phyloP scores from a whole-genome alignment of 129 eudicot species.

The Chrysanthemum makinoi region DNA sequence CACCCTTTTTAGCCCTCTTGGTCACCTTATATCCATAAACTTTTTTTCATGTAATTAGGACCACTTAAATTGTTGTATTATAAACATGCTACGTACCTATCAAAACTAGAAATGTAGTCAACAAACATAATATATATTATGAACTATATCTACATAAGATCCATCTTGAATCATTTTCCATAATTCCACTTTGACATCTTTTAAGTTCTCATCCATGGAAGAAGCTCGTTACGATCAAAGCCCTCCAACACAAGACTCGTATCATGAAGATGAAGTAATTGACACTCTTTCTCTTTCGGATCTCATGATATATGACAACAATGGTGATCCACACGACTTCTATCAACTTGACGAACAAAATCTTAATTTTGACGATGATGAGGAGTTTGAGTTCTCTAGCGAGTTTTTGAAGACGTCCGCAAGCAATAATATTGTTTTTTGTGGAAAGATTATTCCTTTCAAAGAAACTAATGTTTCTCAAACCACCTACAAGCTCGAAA shows the following conservation, averaged over 20 bases:
- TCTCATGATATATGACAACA: constrained; percentile 29
- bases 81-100: constrained; percentile 17
- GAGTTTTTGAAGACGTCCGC: constrained; percentile 36
- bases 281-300: constrained; percentile 48
- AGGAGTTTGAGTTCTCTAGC: constrained; percentile 62
- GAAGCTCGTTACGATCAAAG: constrained; percentile 14
- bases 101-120: constrained; percentile 21
- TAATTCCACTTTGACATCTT: background rate
- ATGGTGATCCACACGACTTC: constrained; percentile 29
- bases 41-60: background rate
- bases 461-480: constrained; percentile 25
- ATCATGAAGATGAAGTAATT: constrained; percentile 32
- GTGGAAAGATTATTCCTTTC: constrained; percentile 58
- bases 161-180: constrained; percentile 2
- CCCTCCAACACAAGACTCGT: constrained; percentile 22
- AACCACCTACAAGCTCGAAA: constrained; percentile 15
- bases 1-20: constrained; percentile 24
- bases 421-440: constrained; percentile 41
- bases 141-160: background rate
- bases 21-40: constrained; percentile 17
- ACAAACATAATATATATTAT: background rate
- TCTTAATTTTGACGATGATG: constrained; percentile 22
- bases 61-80: constrained; percentile 11
- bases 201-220: constrained; percentile 26
- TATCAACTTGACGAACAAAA: constrained; percentile 20